Evolutionary conservation across 2,329 filamentous ascomycete genomes (phyloP), one percentile per base, ranked within the genome.

Genomic region (Xylaria sp.): DNA sequence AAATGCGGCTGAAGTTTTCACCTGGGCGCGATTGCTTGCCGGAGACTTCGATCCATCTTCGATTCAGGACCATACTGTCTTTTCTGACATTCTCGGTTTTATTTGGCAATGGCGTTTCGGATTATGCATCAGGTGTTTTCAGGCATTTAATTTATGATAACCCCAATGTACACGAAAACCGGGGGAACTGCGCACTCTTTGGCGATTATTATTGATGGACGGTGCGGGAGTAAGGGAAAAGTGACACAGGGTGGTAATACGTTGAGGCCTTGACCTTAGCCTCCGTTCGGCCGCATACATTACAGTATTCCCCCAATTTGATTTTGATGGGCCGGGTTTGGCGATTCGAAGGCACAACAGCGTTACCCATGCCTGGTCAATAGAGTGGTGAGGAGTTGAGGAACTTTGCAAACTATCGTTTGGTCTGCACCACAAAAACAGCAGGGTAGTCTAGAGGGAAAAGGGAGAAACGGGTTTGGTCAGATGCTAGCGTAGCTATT

Each of bases 121-220:
- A 28, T 41, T 64, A 25, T 62, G 65, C 65, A 72, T 70, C 15
- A 37, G 65, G 67, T 55, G 66, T 73, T 69, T 60, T 5, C 7
- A 25, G 63, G 64, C n/a, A 58, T 55, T 37, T 58, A 34, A n/a
- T 62, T 68, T 52, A 63, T 58, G 65, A 73, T 71, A 72, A 67
- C 70, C 66, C 70, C 65, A 61, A 61, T 64, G 61, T 69, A 72
- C 61, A 72, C 68, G 67, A 66, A 56, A 52, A 37, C 60, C 62
- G 57, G 71, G 67, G 61, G 66, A 23, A 12, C 15, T 51, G 41
- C 56, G 62, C 39, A 44, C 39, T 58, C 54, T 62, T 63, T 10
- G 15, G 57, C 25, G 50, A 44, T 50, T 55, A 65, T 60, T 44
- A 56, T 25, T 57, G 52, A 39, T 69, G 59, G 63, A 65, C 51